phyloP scores from a whole-genome alignment of 805 yeast species.

The Metschnikowia drakensbergensis region DNA sequence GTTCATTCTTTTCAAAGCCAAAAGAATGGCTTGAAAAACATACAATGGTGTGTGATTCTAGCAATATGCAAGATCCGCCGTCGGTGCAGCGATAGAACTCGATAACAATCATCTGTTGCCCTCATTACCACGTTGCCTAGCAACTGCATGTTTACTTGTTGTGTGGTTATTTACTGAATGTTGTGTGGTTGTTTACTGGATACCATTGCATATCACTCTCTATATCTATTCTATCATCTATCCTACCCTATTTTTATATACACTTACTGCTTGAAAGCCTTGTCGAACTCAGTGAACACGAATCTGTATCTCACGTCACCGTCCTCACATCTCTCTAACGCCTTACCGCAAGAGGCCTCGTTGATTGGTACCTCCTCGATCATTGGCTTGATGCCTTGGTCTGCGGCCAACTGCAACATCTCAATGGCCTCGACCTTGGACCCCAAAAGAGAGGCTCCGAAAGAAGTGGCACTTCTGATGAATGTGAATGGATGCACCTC shows the following conservation, averaged over 20 bases:
- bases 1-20: no score
- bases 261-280: slow-evolving; percentile 30
- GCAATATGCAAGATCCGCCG: no score
- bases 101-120: no score
- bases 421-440: slow-evolving; percentile 62
- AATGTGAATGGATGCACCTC: slow-evolving; percentile 50
- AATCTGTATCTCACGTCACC: slow-evolving; percentile 65
- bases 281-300: slow-evolving; percentile 54
- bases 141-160: no score
- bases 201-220: neutral
- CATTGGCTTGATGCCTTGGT: slow-evolving; percentile 58
- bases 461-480: slow-evolving; percentile 45
- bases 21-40: no score
- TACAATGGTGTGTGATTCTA: no score
- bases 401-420: slow-evolving; percentile 61
- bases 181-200: no score
- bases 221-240: neutral
- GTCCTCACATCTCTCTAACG: slow-evolving; percentile 48
- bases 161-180: no score
- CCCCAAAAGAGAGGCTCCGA: slow-evolving; percentile 60
- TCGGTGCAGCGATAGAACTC: no score
- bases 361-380: slow-evolving; percentile 54
- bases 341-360: slow-evolving; percentile 51
- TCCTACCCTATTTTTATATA: neutral
- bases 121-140: no score